phyloP scores from a whole-genome alignment of 441 rosid species.

The Pelargonium myrrhifolium region DNA sequence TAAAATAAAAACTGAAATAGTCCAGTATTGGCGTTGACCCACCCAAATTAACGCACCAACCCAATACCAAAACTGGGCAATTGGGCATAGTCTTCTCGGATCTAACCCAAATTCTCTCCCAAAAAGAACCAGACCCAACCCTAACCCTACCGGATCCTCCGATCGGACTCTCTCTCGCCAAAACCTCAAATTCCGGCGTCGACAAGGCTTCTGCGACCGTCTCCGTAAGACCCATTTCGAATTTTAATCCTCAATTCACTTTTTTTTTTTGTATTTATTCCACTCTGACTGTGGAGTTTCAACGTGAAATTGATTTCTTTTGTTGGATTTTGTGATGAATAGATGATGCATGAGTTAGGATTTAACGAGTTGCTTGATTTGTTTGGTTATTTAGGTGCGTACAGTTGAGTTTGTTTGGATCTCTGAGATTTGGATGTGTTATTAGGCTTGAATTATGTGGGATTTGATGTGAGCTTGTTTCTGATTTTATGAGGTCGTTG shows the following conservation, averaged over 20 bases:
- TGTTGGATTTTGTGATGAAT: neutral
- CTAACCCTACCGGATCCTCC: conserved; percentile 39
- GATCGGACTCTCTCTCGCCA: conserved; percentile 28
- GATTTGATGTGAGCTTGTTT: too few relatives aligned
- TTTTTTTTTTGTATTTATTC: neutral
- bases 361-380: neutral
- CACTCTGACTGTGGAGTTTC: neutral
- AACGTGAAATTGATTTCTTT: neutral
- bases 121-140: conserved; percentile 13
- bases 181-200: neutral
- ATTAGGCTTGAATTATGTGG: too few relatives aligned
- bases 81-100: conserved; percentile 10
- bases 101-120: conserved; percentile 15
- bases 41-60: conserved; percentile 11
- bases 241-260: neutral
- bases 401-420: neutral
- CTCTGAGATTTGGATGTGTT: neutral
- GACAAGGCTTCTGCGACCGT: conserved; percentile 10
- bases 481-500: too few relatives aligned
- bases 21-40: conserved; percentile 14
- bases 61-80: neutral
- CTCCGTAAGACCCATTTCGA: conserved; percentile 26
- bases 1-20: neutral
- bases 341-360: neutral
- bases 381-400: neutral